Evolutionary conservation across 345 rosid genomes (phyloP).

Genomic region (Aquilaria yunnanensis): DNA sequence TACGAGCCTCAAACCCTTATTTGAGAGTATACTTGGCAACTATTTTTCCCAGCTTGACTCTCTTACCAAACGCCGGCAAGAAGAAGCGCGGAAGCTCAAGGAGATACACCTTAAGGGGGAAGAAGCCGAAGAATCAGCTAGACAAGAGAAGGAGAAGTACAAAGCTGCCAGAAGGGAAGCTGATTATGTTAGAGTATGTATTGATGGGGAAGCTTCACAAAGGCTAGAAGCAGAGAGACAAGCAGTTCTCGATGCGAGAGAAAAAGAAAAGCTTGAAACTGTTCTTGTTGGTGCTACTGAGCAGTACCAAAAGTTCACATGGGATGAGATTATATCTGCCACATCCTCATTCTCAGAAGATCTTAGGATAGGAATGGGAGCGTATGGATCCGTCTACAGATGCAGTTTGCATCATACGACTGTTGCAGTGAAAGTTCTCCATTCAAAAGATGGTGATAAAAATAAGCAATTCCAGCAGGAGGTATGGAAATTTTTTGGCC

Average conservation of each 20-base stretch:
- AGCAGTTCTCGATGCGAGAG: conserved; percentile 47
- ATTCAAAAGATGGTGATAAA: conserved; percentile 43
- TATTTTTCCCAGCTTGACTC: conserved; percentile 34
- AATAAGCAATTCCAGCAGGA: conserved; percentile 73
- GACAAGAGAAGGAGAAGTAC: conserved; percentile 48
- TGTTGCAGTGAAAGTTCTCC: conserved; percentile 87
- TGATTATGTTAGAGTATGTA: conserved; percentile 28
- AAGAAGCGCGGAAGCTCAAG: conserved; percentile 51
- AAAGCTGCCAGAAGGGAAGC: conserved; percentile 57
- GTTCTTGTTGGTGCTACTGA: conserved; percentile 43
- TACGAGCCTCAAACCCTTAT: too few species aligned
- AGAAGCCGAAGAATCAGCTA: conserved; percentile 45
- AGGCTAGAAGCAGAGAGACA: conserved; percentile 55
- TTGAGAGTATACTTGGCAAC: neutral
- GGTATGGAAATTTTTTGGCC: conserved; percentile 31
- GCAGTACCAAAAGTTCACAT: conserved; percentile 50
- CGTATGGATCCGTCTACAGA: conserved; percentile 74
- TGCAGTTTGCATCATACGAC: conserved; percentile 63
- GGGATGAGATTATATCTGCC: conserved; percentile 82
- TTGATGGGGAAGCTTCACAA: conserved; percentile 48
- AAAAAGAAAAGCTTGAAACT: conserved; percentile 62
- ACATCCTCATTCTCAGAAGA: conserved; percentile 78
- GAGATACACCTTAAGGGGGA: conserved; percentile 49
- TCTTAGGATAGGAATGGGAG: conserved; percentile 69
- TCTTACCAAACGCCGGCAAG: conserved; percentile 39